Conservation (phyloP, 495 filamentous ascomycete species). For the Penicillium roqueforti region DNA sequence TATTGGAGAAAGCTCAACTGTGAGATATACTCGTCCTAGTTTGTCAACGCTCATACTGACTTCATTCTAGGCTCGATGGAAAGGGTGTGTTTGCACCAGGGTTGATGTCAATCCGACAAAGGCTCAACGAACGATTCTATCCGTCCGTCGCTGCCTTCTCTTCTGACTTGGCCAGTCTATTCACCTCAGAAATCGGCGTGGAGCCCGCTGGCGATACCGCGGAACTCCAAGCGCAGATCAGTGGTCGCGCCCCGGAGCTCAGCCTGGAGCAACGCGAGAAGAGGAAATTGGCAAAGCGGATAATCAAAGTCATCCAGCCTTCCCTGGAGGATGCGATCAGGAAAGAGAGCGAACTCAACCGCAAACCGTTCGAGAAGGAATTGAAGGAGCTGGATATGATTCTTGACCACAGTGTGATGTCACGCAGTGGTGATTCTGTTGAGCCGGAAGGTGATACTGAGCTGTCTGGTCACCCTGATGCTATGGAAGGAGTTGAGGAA, state of each 20-base stretch:
- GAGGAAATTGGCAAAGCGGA: conserved; percentile 71
- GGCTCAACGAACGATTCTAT: conserved; percentile 67
- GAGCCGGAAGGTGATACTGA: conserved; percentile 27
- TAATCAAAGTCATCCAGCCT: conserved; percentile 74
- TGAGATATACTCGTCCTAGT: conserved; percentile 41
- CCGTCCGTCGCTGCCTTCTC: conserved; percentile 70
- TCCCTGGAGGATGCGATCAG: conserved; percentile 69
- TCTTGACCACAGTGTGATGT: conserved; percentile 56
- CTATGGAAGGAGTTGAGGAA: conserved; percentile 22
- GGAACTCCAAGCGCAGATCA: conserved; percentile 50
- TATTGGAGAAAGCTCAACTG: conserved; percentile 73
- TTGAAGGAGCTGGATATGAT: conserved; percentile 69
- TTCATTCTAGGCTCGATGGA: conserved; percentile 57
- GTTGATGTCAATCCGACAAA: conserved; percentile 57
- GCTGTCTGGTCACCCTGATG: conserved; percentile 11
- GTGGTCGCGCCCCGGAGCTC: conserved; percentile 51
- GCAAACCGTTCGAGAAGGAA: conserved; percentile 63
- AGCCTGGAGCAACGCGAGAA: conserved; percentile 61
- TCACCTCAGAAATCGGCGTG: conserved; percentile 62
- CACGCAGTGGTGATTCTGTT: conserved; percentile 37
- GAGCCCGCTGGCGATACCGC: conserved; percentile 48
- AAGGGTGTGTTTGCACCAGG: conserved; percentile 67
- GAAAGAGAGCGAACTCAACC: conserved; percentile 73
- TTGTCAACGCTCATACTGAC: conserved; percentile 31
- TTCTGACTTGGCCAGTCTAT: conserved; percentile 64